Percentiles rank a stretch among this genome's conserved stretches.
These are phyloP conservation scores for Eurotiales sp. DNA, from an alignment of 2,329 filamentous ascomycete genomes.

Conservation along the genomic window DNA sequence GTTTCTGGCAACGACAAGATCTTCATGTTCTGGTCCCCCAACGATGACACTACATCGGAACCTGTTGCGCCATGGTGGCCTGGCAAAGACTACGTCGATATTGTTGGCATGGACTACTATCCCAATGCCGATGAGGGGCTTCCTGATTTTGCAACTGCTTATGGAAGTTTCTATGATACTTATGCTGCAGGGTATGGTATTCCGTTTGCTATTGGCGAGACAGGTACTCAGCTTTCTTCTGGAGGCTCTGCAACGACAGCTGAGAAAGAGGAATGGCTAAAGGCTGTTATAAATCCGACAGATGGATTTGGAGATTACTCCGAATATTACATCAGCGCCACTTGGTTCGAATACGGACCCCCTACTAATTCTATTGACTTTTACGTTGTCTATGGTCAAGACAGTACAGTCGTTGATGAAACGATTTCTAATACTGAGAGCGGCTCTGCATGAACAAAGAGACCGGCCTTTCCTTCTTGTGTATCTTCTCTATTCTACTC, in stretches of 20 bases:
- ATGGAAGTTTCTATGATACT: slow-evolving; percentile 3
- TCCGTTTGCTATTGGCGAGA: slow-evolving; percentile 7
- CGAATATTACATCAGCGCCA: slow-evolving; percentile 4
- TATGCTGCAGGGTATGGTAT: background rate
- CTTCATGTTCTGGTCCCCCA: slow-evolving; percentile 8
- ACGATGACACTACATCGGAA: background rate
- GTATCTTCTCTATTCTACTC: too few relatives aligned
- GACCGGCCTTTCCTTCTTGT: too few relatives aligned
- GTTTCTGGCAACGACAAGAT: slow-evolving; percentile 4
- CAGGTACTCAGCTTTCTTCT: background rate
- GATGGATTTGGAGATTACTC: slow-evolving; percentile 1
- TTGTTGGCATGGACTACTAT: slow-evolving; percentile 8
- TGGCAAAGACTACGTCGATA: slow-evolving; percentile 5
- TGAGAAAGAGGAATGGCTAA: slow-evolving; percentile 1
- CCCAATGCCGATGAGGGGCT: slow-evolving; percentile 2
- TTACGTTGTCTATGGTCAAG: slow-evolving; percentile 3
- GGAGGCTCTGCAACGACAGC: slow-evolving; percentile 2
- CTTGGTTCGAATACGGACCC: slow-evolving; percentile 9
- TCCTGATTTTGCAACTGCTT: slow-evolving; percentile 3
- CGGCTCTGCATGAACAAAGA: background rate
- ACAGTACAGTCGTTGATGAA: background rate
- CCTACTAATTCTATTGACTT: background rate
- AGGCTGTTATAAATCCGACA: background rate
- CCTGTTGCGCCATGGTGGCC: slow-evolving; percentile 4
- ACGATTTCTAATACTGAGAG: slow-evolving; percentile 5